Evolutionary conservation across 805 yeast species (phyloP).

Genomic region (Candida suzukii): DNA sequence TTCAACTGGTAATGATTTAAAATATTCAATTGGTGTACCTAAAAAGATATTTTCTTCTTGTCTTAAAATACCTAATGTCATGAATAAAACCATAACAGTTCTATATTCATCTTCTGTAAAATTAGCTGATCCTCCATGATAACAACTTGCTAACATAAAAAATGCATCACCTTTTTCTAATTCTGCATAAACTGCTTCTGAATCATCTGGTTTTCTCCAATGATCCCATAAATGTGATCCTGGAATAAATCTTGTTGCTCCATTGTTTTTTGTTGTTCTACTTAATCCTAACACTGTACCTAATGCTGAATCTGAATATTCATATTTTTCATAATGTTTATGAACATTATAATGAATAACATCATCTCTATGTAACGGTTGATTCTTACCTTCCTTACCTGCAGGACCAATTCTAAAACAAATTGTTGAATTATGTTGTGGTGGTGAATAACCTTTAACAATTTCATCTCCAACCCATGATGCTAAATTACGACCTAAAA

Average conservation of each 20-base stretch:
- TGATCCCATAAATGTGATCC: constrained; percentile 27
- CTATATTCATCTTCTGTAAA: constrained; percentile 19
- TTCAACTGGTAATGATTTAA: constrained; percentile 11
- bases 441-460: constrained; percentile 11
- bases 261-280: constrained; percentile 14
- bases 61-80: constrained; percentile 20
- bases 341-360: constrained; percentile 13
- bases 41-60: constrained; percentile 25
- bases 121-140: constrained; percentile 26
- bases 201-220: constrained; percentile 16
- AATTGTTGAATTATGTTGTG: constrained; percentile 11
- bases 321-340: constrained; percentile 5
- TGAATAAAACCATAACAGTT: constrained; percentile 19
- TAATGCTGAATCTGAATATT: constrained; percentile 10
- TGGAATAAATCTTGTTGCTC: constrained; percentile 23
- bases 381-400: constrained; percentile 10
- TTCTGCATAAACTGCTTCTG: constrained; percentile 18
- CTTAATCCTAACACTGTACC: constrained; percentile 13
- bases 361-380: constrained; percentile 17
- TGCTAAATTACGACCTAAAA: constrained; percentile 9
- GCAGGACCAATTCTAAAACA: constrained; percentile 17
- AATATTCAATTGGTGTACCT: constrained; percentile 18
- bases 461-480: constrained; percentile 13
- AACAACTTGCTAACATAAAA: constrained; percentile 23
- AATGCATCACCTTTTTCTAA: constrained; percentile 25